Percentiles rank a stretch among this genome's conserved stretches.
phyloP scores from a whole-genome alignment of 208 protist species.

The Acanthamoeba lenticulata region DNA sequence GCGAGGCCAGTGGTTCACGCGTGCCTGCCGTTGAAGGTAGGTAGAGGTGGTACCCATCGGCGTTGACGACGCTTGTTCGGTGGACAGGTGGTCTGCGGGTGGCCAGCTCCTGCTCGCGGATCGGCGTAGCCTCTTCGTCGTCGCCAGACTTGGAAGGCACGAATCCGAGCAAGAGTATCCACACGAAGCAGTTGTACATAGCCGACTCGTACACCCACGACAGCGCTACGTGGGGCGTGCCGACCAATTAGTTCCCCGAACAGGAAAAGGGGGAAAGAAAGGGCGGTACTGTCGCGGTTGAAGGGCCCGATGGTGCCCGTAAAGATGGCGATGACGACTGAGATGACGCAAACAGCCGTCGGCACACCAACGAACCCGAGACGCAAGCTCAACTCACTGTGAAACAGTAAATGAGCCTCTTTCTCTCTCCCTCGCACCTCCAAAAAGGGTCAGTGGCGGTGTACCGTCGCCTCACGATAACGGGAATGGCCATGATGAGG shows the following conservation, averaged over 20 bases:
- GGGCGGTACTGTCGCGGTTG: background rate
- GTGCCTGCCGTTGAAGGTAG: too few species aligned
- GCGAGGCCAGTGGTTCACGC: too few species aligned
- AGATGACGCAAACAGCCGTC: background rate
- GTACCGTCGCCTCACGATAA: background rate
- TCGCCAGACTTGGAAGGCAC: background rate
- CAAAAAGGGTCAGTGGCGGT: background rate
- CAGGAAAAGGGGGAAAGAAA: background rate
- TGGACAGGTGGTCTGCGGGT: background rate
- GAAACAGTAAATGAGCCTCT: background rate
- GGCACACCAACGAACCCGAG: background rate
- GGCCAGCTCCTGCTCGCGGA: background rate
- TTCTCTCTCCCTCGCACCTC: too few species aligned
- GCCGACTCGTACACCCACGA: constrained; percentile 41
- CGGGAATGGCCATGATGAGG: constrained; percentile 7
- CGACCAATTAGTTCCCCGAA: background rate
- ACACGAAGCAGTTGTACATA: constrained; percentile 56
- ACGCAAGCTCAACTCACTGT: background rate
- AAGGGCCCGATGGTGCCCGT: constrained; percentile 55
- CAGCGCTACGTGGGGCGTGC: background rate
- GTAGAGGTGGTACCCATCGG: too few species aligned
- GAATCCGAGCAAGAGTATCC: background rate
- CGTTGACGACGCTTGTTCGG: background rate
- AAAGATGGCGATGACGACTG: constrained; percentile 36
- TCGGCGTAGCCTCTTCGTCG: background rate